Conservation (phyloP, 352 stramenopile genomes). For the Phytopythium aichiense region DNA sequence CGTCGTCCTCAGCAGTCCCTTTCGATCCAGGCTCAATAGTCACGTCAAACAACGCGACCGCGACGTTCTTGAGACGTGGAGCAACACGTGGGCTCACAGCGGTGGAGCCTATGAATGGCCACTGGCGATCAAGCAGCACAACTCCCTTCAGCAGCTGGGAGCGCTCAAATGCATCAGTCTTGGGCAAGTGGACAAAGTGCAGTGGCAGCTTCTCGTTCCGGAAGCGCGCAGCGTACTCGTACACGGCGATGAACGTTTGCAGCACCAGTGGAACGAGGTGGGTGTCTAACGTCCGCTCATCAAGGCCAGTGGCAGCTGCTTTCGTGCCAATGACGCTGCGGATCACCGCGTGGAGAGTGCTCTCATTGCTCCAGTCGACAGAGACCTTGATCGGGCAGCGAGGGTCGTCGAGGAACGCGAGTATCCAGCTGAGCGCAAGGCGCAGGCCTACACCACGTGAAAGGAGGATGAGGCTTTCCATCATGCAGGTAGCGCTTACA, state of each 20-base stretch:
- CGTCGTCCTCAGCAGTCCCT: slow-evolving; percentile 9
- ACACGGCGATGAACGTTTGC: slow-evolving; percentile 39
- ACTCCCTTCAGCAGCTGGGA: slow-evolving; percentile 41
- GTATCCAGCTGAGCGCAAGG: slow-evolving; percentile 39
- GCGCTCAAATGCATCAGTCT: slow-evolving; percentile 14
- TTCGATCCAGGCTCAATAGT: slow-evolving; percentile 35
- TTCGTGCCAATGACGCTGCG: slow-evolving; percentile 43
- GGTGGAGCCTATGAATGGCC: slow-evolving; percentile 9
- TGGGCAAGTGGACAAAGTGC: slow-evolving; percentile 32
- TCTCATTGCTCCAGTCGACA: slow-evolving; percentile 41
- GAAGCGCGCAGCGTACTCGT: slow-evolving; percentile 28
- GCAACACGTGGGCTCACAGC: not conserved
- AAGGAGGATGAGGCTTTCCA: not conserved
- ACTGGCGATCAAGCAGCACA: slow-evolving; percentile 37
- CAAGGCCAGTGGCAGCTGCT: slow-evolving; percentile 10
- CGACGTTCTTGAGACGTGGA: slow-evolving; percentile 17
- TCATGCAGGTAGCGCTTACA: not conserved
- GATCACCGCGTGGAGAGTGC: slow-evolving; percentile 33
- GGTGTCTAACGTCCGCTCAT: slow-evolving; percentile 7
- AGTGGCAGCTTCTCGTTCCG: slow-evolving; percentile 41
- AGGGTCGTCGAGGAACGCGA: slow-evolving; percentile 38
- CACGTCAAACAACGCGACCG: slow-evolving; percentile 52
- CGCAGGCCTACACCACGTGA: slow-evolving; percentile 26
- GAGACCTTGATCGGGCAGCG: slow-evolving; percentile 35
- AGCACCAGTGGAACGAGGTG: slow-evolving; percentile 36